Conservation (phyloP, 176 grass and related monocot species). For the Bromus sterilis region DNA sequence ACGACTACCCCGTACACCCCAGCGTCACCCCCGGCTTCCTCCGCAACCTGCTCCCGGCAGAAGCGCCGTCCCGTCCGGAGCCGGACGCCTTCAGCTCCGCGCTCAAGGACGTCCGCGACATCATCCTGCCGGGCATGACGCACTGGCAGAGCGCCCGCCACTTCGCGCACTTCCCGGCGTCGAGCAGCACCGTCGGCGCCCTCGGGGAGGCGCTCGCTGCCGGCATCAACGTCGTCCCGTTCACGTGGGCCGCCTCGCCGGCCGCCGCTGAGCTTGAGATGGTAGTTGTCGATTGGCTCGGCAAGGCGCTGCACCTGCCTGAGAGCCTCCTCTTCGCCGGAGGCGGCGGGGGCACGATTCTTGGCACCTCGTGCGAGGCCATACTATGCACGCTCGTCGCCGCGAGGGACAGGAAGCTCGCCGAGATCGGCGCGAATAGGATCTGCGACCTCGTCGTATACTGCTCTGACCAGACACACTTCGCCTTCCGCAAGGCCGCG, state of each 20-base stretch:
- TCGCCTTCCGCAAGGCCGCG: slow-evolving; percentile 28
- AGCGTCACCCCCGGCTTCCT: too few relatives aligned
- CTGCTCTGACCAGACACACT: slow-evolving; percentile 4
- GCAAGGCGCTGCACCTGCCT: too few relatives aligned
- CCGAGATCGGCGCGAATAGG: background rate
- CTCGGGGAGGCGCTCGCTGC: slow-evolving; percentile 31
- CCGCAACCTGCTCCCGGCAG: background rate
- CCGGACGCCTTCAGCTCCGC: slow-evolving; percentile 21
- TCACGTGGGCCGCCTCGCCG: slow-evolving; percentile 39
- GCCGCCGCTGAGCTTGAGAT: too few relatives aligned
- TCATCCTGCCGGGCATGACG: too few relatives aligned
- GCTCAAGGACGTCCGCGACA: background rate
- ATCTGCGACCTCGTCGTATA: slow-evolving; percentile 33
- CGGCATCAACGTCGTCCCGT: slow-evolving; percentile 28
- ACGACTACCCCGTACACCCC: too few relatives aligned
- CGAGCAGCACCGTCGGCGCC: too few relatives aligned
- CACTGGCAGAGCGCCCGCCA: too few relatives aligned
- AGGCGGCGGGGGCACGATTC: slow-evolving; percentile 36
- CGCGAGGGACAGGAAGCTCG: slow-evolving; percentile 31
- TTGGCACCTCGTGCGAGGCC: slow-evolving; percentile 48
- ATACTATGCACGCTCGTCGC: slow-evolving; percentile 33
- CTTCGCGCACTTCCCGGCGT: too few relatives aligned
- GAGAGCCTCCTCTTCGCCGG: slow-evolving; percentile 11
- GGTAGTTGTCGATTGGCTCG: too few relatives aligned
- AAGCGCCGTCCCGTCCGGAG: background rate